Evolutionary conservation across 179 eudicot species (phyloP).

Genomic region (Silene coronaria): DNA sequence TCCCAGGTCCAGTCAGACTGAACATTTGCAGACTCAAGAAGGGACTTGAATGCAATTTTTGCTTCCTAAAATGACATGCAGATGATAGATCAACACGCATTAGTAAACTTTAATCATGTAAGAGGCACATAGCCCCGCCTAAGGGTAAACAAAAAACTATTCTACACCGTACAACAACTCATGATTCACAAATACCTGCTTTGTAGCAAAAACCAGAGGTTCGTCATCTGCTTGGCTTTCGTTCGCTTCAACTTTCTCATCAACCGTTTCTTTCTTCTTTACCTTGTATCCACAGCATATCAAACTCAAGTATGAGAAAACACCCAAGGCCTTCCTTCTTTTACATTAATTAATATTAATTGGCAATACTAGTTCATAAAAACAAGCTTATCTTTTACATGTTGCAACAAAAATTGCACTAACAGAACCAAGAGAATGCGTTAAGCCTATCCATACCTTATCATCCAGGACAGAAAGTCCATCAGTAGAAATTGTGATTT

Average conservation of each 20-base stretch:
- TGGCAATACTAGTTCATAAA: not conserved
- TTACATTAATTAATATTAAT: not conserved
- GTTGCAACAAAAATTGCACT: not conserved
- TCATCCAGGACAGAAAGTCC: slow-evolving; percentile 57
- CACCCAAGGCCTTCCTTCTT: not conserved
- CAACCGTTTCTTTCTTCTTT: slow-evolving; percentile 63
- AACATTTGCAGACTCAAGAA: slow-evolving; percentile 83
- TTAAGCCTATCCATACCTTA: slow-evolving; percentile 50
- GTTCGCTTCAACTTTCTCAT: slow-evolving; percentile 50
- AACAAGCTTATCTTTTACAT: not conserved
- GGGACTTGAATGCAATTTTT: slow-evolving; percentile 75
- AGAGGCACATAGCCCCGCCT: not conserved
- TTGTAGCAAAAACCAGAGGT: slow-evolving; percentile 69
- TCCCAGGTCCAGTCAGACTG: slow-evolving; percentile 98
- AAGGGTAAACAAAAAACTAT: not conserved
- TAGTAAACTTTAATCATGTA: not conserved
- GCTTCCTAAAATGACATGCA: slow-evolving; percentile 55
- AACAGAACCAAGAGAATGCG: not conserved
- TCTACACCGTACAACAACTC: slow-evolving; percentile 1
- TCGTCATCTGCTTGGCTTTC: slow-evolving; percentile 64
- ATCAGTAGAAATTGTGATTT: slow-evolving; percentile 36
- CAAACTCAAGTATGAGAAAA: not conserved
- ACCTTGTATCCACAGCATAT: slow-evolving; percentile 42
- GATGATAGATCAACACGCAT: slow-evolving; percentile 4
- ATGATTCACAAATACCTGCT: slow-evolving; percentile 49